Base-by-base conservation (phyloP, 257 asterid genomes). In the Henckelia pumila region DNA sequence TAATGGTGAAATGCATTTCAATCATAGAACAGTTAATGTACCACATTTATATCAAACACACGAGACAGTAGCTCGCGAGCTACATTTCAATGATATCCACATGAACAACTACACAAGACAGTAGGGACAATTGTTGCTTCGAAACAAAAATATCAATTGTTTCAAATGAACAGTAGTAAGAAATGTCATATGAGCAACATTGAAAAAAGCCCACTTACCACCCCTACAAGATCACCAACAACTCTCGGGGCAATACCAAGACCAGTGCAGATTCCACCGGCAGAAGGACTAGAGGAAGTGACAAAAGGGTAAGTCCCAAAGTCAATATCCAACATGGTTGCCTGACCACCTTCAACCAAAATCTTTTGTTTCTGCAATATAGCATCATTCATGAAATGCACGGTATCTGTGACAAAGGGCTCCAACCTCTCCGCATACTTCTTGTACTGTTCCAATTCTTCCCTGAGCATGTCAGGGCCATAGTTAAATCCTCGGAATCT, bases 321-420 rank as follows among this genome's bases (percentile, higher is more conserved):
- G 75, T 91, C 99, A 14, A 94, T 75, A 76, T 94, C 99, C 13
- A 94, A 79, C 99, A 94, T 91, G 37, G 99, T 94, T 52, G 96
- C 99, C 78, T 94, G 99, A 77, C 99, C 96, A 50, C 99, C 99
- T 85, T 94, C 97, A 7, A 94, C 97, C 85, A 94, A 75, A 73
- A 94, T 75, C 84, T 79, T 94, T 72, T 81, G 75, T 33, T 87
- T 79, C 79, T 74, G 86, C 63, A 83, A 70, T 60, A 94, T 78
- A 44, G 99, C 85, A 69, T 91, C 92, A 63, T 89, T 85, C 86
- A 94, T 77, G 84, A 72, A 91, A 72, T 94, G 83, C 75, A 94
- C 97, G 0, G 97, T 94, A 75, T 94, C 99, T 25, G 86, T 76
- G 64, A 94, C 78, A 59, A 64, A 85, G 52, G 99, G 99, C 64